phyloP scores from a whole-genome alignment of 2,329 filamentous ascomycete genomes.

The Pochonia chlamydosporia region DNA sequence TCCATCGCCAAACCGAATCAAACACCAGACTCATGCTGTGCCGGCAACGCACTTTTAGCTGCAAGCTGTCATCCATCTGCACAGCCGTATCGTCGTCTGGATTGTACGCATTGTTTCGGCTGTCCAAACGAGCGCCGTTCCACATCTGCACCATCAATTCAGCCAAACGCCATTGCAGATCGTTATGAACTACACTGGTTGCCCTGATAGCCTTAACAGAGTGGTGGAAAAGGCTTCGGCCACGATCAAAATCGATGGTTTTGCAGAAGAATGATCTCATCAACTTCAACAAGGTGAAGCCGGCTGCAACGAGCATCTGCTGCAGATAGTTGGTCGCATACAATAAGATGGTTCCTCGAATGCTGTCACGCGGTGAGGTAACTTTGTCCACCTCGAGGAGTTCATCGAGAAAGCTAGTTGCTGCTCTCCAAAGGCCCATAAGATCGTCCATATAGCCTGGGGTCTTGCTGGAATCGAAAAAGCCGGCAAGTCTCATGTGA shows the following conservation, averaged over 20 bases:
- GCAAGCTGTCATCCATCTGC: conserved; percentile 62
- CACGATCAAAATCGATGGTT: conserved; percentile 63
- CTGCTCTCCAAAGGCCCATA: conserved; percentile 68
- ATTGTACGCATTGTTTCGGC: conserved; percentile 38
- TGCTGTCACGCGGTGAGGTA: conserved; percentile 38
- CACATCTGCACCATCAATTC: conserved; percentile 86
- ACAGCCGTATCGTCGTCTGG: conserved; percentile 43
- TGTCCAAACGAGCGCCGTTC: conserved; percentile 60
- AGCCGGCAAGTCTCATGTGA: conserved; percentile 71
- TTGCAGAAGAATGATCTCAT: conserved; percentile 71
- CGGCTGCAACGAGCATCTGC: conserved; percentile 79
- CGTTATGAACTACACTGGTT: conserved; percentile 71
- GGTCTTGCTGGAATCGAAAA: conserved; percentile 72
- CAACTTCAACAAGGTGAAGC: conserved; percentile 71
- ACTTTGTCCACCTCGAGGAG: conserved; percentile 49
- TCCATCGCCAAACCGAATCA: conserved; percentile 81
- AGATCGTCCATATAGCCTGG: conserved; percentile 69
- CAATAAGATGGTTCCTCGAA: conserved; percentile 50
- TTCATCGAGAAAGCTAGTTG: conserved; percentile 63
- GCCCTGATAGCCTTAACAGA: conserved; percentile 65
- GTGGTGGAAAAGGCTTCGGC: conserved; percentile 62
- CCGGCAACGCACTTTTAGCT: conserved; percentile 75
- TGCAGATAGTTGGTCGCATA: conserved; percentile 73
- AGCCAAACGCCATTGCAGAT: conserved; percentile 71
- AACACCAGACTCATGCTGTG: conserved; percentile 84